These are phyloP conservation scores for Stevia rebaudiana DNA, from an alignment of 140 eudicot genomes.

Conservation along the genomic window DNA sequence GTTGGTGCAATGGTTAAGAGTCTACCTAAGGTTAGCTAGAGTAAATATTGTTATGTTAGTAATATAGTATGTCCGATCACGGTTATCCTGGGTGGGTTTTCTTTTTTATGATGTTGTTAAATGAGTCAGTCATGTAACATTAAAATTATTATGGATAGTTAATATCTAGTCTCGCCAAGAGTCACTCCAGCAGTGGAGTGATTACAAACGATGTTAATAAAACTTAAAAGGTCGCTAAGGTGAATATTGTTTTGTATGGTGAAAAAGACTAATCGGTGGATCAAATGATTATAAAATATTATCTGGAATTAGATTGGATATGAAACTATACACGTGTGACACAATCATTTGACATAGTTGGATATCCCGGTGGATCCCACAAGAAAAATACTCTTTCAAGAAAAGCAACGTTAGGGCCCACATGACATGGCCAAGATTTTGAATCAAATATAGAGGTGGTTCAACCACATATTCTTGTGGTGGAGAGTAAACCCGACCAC, in stretches of 20 bases:
- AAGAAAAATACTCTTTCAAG: slow-evolving; percentile 1
- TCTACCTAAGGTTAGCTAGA: too few relatives aligned
- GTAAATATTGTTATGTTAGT: too few relatives aligned
- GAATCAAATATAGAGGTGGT: background rate
- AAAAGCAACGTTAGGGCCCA: slow-evolving; percentile 18
- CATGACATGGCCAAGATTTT: slow-evolving; percentile 46
- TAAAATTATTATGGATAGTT: too few relatives aligned
- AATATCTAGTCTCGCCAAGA: too few relatives aligned
- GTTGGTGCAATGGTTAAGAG: too few relatives aligned
- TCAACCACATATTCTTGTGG: slow-evolving; percentile 48
- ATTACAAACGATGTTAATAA: too few relatives aligned
- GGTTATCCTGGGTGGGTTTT: too few relatives aligned
- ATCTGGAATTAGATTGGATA: slow-evolving; percentile 24
- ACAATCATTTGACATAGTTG: slow-evolving; percentile 27
- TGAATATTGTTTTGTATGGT: background rate
- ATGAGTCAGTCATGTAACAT: too few relatives aligned
- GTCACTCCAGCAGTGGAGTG: too few relatives aligned
- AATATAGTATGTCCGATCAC: too few relatives aligned
- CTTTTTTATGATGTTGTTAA: too few relatives aligned
- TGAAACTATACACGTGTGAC: slow-evolving; percentile 23
- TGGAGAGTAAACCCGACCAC: slow-evolving; percentile 30
- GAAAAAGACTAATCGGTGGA: background rate
- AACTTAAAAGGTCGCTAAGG: too few relatives aligned
- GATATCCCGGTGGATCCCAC: slow-evolving; percentile 25
- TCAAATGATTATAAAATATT: slow-evolving; percentile 13